These are phyloP conservation scores for Marchantia paleacea DNA, from an alignment of 225 moss, liverwort and hornwort genomes.

Conservation along the genomic window DNA sequence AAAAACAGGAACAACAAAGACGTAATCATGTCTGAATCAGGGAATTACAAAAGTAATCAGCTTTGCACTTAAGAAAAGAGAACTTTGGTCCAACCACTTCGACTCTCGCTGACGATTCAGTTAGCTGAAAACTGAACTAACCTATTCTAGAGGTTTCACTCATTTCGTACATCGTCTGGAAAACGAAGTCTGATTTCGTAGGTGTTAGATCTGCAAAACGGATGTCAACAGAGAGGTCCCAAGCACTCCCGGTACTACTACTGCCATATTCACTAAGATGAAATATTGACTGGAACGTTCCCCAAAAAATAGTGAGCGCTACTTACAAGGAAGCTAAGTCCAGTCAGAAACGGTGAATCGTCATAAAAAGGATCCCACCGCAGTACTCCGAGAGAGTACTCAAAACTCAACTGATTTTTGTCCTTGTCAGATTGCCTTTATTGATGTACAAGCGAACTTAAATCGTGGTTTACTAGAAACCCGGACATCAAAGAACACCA, in stretches of 20 bases:
- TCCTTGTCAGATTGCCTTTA: background rate
- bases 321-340: background rate
- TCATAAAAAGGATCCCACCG: background rate
- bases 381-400: background rate
- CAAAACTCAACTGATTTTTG: background rate
- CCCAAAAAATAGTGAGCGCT: background rate
- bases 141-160: too few species aligned
- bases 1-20: too few species aligned
- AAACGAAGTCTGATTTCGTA: too few species aligned
- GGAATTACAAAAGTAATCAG: too few species aligned
- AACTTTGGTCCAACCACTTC: too few species aligned
- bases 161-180: too few species aligned
- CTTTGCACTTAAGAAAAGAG: too few species aligned
- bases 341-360: background rate
- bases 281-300: background rate
- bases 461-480: background rate
- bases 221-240: background rate
- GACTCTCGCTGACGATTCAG: too few species aligned
- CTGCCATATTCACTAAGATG: background rate
- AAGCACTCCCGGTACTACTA: background rate
- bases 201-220: too few species aligned
- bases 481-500: background rate
- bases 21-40: too few species aligned
- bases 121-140: too few species aligned
- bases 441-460: conserved; percentile 3